Base-by-base conservation (phyloP, 2,329 filamentous ascomycete genomes). In the Talaromyces verruculosus region DNA sequence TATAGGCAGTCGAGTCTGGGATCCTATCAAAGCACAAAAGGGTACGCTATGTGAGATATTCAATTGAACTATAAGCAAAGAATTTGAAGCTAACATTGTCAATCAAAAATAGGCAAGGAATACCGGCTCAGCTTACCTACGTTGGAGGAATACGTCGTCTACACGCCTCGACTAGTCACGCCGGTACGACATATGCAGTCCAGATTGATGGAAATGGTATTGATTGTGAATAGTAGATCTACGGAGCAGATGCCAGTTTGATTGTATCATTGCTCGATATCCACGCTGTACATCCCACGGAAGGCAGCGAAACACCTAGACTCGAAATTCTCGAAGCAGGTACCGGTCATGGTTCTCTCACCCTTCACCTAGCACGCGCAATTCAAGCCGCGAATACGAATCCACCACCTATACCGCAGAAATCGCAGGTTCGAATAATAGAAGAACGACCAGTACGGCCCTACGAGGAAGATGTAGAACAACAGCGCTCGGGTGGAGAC, bases 291-390 rank as follows among this genome's bases (percentile, higher is more conserved):
- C 74, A 80, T 2, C 74, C 77, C 5, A 72, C 73, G 8, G 72
- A 74, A 6, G 68, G 71, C 22, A 61, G 70, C 17, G 68, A 71
- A 25, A 17, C 30, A 28, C 7, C 39, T 8, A 85, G 84, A 0
- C 76, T 93, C 13, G 90, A 94, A 73, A 91, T 95, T 53, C 88
- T 95, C 62, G 92, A 95, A 77, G 91, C 91, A 57, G 91, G 92
- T 17, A 95, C 91, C 3, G 92, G 91, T n/a, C 91, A 93, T 82
- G 92, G 91, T 66, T 88, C 89, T 39, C 78, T 95, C 66, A 94
- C 91, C 0, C 78, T 95, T 4, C 87, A 93, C 72, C 82, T 95
- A 25, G 88, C 91, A 35, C 85, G 90, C 62, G 90, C 91, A 2
- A 86, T 95, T 55, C 89, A 93, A 73, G 91, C 86, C 53, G 89